These are phyloP conservation scores for Phytopythium litorale DNA, from an alignment of 352 stramenopile species.

Conservation along the genomic window DNA sequence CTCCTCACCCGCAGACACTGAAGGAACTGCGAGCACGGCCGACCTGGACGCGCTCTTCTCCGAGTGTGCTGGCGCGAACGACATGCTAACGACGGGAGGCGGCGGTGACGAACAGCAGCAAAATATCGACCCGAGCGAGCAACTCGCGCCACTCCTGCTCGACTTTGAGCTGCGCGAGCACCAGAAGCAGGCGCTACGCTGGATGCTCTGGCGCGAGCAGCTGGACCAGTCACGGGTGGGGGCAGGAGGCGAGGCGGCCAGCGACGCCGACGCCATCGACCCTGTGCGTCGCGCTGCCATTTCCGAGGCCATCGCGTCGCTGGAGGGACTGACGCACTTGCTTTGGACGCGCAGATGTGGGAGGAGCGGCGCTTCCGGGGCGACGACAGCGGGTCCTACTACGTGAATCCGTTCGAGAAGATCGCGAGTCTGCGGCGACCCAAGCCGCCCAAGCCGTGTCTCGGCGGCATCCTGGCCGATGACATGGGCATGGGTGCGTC, in stretches of 20 bases:
- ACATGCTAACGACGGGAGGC: slow-evolving; percentile 11
- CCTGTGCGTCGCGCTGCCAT: slow-evolving; percentile 27
- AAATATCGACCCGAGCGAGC: slow-evolving; percentile 21
- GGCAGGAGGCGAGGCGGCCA: slow-evolving; percentile 3
- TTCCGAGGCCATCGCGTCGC: background rate
- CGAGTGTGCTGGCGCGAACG: slow-evolving; percentile 37
- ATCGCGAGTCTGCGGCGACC: slow-evolving; percentile 58
- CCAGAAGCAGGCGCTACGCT: slow-evolving; percentile 78
- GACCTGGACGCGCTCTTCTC: slow-evolving; percentile 71
- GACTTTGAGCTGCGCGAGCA: slow-evolving; percentile 71
- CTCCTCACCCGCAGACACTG: background rate
- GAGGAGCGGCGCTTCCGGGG: slow-evolving; percentile 46
- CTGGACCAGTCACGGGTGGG: slow-evolving; percentile 17
- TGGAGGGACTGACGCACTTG: background rate
- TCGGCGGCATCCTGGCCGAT: slow-evolving; percentile 86
- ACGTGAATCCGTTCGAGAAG: slow-evolving; percentile 82
- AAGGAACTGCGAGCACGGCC: slow-evolving; percentile 11
- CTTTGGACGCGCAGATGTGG: slow-evolving; percentile 49
- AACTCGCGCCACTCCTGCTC: slow-evolving; percentile 48
- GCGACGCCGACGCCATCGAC: slow-evolving; percentile 30
- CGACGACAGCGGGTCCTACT: slow-evolving; percentile 46
- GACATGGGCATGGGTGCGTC: slow-evolving; percentile 84
- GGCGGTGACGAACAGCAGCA: slow-evolving; percentile 4
- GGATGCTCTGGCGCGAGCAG: slow-evolving; percentile 86
- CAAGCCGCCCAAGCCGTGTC: slow-evolving; percentile 47